Evolutionary conservation across 805 yeast genomes (phyloP), one percentile per base, ranked within the genome.

Genomic region (Starmerella apis): DNA sequence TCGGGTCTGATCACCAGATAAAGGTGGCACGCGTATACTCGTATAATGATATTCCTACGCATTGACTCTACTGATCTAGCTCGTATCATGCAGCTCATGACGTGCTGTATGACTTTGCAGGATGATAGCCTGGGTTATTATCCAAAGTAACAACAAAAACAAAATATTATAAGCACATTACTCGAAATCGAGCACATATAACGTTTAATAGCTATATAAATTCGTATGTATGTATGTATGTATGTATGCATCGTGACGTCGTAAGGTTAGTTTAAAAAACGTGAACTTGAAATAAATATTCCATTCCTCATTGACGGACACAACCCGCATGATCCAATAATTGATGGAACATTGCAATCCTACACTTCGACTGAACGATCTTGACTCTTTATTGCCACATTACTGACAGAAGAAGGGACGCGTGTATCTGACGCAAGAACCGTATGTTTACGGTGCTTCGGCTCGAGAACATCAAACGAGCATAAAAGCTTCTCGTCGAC

Each of bases 381-480:
- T 8, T 14, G 35, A 11, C n/a, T 31, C 4, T 31, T 31, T 8
- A 31, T 18, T 14, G 37, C 18, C 22, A 33, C 2, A 22, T n/a
- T 18, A 5, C n/a, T 13, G 22, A 31, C 16, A 18, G 37, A 27
- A 27, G 11, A 18, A 8, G 35, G 16, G 35, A 31, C 13, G n/a
- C 35, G 35, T 14, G 35, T 10, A 3, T 31, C 35, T 27, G 30
- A 8, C 30, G 30, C 30, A 27, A 11, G 30, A 27, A n/a, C 9
- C 41, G 25, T 3, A 16, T 9, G 20, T 6, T 18, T 14, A 10
- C 11, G 16, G 9, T 37, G 41, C 41, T 37, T 37, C 16, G 98
- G 98, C 68, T 92, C 96, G 50, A 92, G 71, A 41, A 90, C 74
- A 65, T 92, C 97, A 67, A 92, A 92, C 53, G 92, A 82, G 67